Evolutionary conservation across 179 eudicot species (phyloP).

Genomic region (Spinacia oleracea): DNA sequence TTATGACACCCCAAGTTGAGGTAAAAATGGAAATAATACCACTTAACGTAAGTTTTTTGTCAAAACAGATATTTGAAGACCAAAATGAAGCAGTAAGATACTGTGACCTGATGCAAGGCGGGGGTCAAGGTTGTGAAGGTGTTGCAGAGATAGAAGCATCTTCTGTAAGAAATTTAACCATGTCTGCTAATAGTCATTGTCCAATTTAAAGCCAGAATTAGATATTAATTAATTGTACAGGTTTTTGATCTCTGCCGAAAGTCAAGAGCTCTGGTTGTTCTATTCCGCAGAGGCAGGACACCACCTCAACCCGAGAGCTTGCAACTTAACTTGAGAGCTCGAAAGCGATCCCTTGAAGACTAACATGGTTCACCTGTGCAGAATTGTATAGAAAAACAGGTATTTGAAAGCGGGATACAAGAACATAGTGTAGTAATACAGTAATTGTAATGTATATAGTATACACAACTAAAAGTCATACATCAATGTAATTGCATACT

Average conservation of each 20-base stretch:
- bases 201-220: slow-evolving; percentile 1
- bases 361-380: slow-evolving; percentile 34
- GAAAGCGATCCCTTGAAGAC: slow-evolving; percentile 93
- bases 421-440: neutral
- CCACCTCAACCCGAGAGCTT: slow-evolving; percentile 94
- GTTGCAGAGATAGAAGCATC: slow-evolving; percentile 96
- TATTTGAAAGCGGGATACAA: neutral
- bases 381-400: slow-evolving; percentile 22
- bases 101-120: slow-evolving; percentile 85
- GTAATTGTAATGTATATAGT: slow-evolving; percentile 18
- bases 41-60: neutral
- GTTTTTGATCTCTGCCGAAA: slow-evolving; percentile 84
- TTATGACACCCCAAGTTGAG: neutral
- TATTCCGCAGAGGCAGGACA: slow-evolving; percentile 87
- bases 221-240: slow-evolving; percentile 34
- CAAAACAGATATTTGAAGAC: slow-evolving; percentile 83
- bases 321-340: slow-evolving; percentile 74
- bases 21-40: neutral
- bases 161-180: slow-evolving; percentile 51
- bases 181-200: neutral
- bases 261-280: slow-evolving; percentile 85
- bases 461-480: neutral
- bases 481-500: slow-evolving; percentile 11
- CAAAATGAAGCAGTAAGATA: slow-evolving; percentile 82
- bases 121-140: slow-evolving; percentile 94